phyloP scores from a whole-genome alignment of 2,329 filamentous ascomycete genomes.

The Cladosporium cucumerinum region DNA sequence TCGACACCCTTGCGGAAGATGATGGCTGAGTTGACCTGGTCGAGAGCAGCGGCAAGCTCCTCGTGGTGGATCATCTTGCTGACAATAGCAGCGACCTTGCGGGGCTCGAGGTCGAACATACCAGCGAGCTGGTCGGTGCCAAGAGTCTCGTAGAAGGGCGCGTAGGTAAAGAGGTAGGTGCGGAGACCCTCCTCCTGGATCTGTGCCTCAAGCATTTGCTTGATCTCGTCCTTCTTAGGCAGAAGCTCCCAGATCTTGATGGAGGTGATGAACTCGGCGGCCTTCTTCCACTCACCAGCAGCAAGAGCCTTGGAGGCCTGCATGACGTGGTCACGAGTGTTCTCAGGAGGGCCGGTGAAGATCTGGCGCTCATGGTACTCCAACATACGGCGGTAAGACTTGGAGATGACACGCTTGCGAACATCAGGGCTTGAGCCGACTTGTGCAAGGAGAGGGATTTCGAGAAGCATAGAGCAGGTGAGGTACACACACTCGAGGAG shows the following conservation, averaged over 20 bases:
- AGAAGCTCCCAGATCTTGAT: constrained; percentile 99
- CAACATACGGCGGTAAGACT: constrained; percentile 98
- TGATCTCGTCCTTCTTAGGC: constrained; percentile 88
- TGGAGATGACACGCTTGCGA: constrained; percentile 97
- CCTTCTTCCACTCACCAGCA: constrained; percentile 98
- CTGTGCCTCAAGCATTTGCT: constrained; percentile 94
- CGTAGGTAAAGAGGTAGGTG: constrained; percentile 99
- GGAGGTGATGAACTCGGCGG: constrained; percentile 85
- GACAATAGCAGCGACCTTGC: constrained; percentile 91
- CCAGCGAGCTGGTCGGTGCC: constrained; percentile 76
- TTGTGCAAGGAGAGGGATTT: constrained; percentile 95
- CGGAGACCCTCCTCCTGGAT: constrained; percentile 98
- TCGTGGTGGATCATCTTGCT: constrained; percentile 99
- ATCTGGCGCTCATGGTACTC: constrained; percentile 99
- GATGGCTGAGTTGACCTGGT: constrained; percentile 95
- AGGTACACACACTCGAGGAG: constrained; percentile 97
- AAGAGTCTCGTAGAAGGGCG: constrained; percentile 97
- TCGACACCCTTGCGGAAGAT: constrained; percentile 99
- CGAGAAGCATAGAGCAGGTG: constrained; percentile 97
- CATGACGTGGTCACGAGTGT: constrained; percentile 98
- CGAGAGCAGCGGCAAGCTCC: constrained; percentile 90
- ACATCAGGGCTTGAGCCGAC: constrained; percentile 94
- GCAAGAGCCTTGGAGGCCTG: constrained; percentile 96
- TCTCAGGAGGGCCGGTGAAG: constrained; percentile 97
- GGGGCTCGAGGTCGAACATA: constrained; percentile 92